A percentile compares a stretch with the other conserved stretches of the same genome.
Conservation (phyloP, 495 filamentous ascomycete species). For the Penicillium samsonianum region DNA sequence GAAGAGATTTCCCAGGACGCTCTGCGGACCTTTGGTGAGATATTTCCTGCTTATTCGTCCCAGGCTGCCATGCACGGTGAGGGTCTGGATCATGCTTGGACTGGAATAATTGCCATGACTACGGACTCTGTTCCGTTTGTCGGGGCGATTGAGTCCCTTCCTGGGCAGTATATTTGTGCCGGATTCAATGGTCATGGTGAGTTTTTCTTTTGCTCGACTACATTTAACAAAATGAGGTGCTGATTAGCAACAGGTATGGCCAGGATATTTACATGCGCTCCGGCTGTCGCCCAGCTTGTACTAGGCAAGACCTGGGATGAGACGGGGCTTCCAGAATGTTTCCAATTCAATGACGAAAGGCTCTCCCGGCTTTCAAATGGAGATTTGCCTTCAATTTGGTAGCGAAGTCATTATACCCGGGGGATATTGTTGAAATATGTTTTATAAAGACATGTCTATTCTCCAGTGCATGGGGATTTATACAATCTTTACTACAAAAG, state of each 20-base stretch:
- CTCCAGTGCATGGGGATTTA: too few relatives aligned
- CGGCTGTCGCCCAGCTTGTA: conserved; percentile 29
- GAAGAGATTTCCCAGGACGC: conserved; percentile 32
- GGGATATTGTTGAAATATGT: too few relatives aligned
- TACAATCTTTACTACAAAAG: too few relatives aligned
- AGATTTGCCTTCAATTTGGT: conserved; percentile 30
- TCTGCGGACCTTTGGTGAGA: conserved; percentile 20
- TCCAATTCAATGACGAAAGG: conserved; percentile 25
- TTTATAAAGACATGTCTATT: too few relatives aligned
- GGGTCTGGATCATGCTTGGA: conserved; percentile 36
- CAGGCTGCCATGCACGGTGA: conserved; percentile 23
- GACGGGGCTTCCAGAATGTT: conserved; percentile 35
- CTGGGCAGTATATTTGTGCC: conserved; percentile 38
- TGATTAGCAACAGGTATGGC: conserved; percentile 29
- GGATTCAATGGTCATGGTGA: conserved; percentile 39
- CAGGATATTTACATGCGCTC: conserved; percentile 37
- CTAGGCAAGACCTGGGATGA: conserved; percentile 26
- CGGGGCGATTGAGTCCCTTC: conserved; percentile 27
- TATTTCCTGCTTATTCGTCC: conserved; percentile 23
- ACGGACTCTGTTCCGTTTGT: conserved; percentile 36
- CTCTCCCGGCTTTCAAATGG: conserved; percentile 20
- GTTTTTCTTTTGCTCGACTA: not conserved
- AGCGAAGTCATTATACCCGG: not conserved
- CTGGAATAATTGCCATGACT: conserved; percentile 39
- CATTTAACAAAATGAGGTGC: not conserved